Evolutionary conservation across 108 stramenopile species (phyloP).

Genomic region (Hondaea fermentalgiana): DNA sequence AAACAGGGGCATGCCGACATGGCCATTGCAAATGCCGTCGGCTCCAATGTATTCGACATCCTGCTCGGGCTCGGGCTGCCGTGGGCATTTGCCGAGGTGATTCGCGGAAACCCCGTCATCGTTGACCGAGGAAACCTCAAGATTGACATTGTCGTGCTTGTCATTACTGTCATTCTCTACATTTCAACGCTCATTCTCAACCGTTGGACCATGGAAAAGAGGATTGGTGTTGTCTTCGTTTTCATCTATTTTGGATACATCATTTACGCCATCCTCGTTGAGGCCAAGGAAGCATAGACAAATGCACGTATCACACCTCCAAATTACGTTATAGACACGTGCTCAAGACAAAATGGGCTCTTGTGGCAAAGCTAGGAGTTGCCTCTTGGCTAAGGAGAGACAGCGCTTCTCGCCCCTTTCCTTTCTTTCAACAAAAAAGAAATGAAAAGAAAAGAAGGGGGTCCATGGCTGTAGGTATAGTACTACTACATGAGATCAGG

Average conservation of each 20-base stretch:
- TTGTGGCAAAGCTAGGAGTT: no score
- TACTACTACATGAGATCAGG: no score
- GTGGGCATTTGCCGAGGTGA: neutral
- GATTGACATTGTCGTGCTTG: neutral
- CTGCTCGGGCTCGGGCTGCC: slow-evolving; percentile 29
- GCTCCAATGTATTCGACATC: slow-evolving; percentile 34
- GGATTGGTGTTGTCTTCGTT: neutral
- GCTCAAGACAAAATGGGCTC: no score
- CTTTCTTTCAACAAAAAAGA: no score
- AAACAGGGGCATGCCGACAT: slow-evolving; percentile 28
- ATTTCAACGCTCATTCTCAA: neutral
- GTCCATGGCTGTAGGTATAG: no score
- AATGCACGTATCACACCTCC: no score
- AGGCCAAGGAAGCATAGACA: neutral
- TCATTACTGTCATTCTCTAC: neutral
- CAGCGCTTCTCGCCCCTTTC: no score
- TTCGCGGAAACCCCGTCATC: neutral
- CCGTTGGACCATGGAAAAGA: neutral
- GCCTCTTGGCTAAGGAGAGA: no score
- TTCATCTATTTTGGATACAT: neutral
- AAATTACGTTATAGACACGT: no score
- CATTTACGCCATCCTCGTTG: neutral
- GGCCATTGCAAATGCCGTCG: slow-evolving; percentile 29
- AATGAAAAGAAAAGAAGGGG: no score
- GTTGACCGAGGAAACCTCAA: neutral